These are phyloP conservation scores for Boletus pseudo-olivaceus DNA, from an alignment of 768 basidiomycete genomes.

Conservation along the genomic window DNA sequence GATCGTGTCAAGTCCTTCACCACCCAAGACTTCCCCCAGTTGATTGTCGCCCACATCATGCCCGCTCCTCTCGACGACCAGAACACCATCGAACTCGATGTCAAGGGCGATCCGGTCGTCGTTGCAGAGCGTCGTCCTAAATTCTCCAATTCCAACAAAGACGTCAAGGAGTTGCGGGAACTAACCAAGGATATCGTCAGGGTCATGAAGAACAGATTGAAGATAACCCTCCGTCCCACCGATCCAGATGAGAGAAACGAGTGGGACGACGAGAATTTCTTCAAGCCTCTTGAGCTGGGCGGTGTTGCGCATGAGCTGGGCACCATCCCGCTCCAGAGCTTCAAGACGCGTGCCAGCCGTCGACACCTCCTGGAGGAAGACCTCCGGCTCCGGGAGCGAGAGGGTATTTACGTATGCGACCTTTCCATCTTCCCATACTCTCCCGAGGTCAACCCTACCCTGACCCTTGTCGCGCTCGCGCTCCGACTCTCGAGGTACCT, in stretches of 20 bases:
- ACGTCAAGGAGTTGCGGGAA: not conserved
- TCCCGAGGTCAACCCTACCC: not conserved
- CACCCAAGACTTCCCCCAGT: not conserved
- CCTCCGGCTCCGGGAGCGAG: not conserved
- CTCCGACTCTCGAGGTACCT: not conserved
- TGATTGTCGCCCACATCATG: not conserved
- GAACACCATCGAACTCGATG: not conserved
- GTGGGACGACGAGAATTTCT: not conserved
- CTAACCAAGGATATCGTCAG: not conserved
- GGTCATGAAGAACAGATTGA: not conserved
- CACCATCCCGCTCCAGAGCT: not conserved
- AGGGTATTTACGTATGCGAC: not conserved
- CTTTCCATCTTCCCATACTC: not conserved
- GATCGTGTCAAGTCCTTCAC: not conserved
- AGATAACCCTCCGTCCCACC: not conserved
- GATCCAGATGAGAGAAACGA: not conserved
- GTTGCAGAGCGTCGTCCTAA: not conserved
- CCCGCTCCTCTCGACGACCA: not conserved
- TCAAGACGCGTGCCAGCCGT: not conserved
- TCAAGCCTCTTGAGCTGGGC: not conserved
- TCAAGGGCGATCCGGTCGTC: not conserved
- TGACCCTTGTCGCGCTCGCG: not conserved
- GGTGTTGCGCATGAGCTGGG: not conserved
- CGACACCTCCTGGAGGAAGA: not conserved
- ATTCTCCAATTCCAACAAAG: not conserved